phyloP scores from a whole-genome alignment of 805 yeast genomes.

The Starmerella roubikii region DNA sequence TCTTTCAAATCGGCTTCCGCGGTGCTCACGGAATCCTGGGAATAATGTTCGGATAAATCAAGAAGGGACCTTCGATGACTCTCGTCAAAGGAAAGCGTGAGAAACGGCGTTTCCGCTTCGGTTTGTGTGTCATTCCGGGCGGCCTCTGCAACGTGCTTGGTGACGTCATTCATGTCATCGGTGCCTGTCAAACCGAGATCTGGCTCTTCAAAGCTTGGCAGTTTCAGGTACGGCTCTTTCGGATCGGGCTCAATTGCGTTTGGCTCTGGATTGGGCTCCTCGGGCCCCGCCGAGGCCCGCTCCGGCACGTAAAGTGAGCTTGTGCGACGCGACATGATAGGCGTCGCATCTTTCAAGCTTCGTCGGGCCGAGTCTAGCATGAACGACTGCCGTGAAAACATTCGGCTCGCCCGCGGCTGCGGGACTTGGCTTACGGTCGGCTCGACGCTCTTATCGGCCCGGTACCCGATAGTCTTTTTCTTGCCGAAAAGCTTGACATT shows the following conservation, averaged over 20 bases:
- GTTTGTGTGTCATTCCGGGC: background rate
- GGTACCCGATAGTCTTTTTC: constrained; percentile 5
- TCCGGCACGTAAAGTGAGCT: too few relatives aligned
- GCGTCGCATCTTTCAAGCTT: too few relatives aligned
- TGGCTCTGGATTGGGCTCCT: too few relatives aligned
- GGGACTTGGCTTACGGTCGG: background rate
- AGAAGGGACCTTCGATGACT: constrained; percentile 3
- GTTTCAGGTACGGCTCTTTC: too few relatives aligned
- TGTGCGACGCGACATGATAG: too few relatives aligned
- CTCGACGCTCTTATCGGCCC: constrained; percentile 5
- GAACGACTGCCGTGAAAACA: constrained; percentile 1
- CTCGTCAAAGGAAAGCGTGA: constrained; percentile 11
- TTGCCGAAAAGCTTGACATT: constrained; percentile 11
- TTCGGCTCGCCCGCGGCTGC: background rate
- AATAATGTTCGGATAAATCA: constrained; percentile 7
- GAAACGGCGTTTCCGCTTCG: constrained; percentile 8
- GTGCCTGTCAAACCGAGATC: too few relatives aligned
- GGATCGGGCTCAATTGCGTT: too few relatives aligned
- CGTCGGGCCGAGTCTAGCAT: background rate
- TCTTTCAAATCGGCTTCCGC: background rate
- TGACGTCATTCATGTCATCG: too few relatives aligned
- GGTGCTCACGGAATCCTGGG: background rate
- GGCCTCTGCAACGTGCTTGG: too few relatives aligned
- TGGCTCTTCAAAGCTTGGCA: too few relatives aligned
- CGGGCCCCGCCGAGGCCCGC: too few relatives aligned